These are phyloP conservation scores for Alternaria infectoria DNA, from an alignment of 2,329 filamentous ascomycete genomes.

Conservation along the genomic window DNA sequence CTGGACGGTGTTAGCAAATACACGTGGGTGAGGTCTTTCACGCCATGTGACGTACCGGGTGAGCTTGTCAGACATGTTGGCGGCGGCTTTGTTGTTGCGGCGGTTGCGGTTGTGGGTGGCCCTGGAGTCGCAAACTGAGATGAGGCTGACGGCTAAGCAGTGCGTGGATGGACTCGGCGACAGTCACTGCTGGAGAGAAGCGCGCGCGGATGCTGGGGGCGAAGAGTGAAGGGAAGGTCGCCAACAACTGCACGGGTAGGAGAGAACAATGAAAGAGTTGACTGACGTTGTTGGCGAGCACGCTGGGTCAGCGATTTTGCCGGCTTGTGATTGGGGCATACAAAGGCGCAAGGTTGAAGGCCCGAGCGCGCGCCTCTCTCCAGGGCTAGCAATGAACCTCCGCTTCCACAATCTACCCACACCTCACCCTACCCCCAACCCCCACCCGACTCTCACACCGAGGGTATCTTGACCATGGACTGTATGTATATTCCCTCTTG, in stretches of 20 bases:
- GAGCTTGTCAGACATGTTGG: constrained; percentile 84
- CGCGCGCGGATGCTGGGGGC: constrained; percentile 1
- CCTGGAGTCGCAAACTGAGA: constrained; percentile 13
- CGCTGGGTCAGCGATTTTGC: constrained; percentile 19
- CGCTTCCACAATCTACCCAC: constrained; percentile 35
- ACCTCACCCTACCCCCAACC: constrained; percentile 39
- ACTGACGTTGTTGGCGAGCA: constrained; percentile 29
- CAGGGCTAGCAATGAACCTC: constrained; percentile 22
- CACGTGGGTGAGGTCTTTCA: background rate
- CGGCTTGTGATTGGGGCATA: constrained; percentile 6
- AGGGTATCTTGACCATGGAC: constrained; percentile 64
- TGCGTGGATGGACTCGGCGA: constrained; percentile 17
- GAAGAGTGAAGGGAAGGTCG: background rate
- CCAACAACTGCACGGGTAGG: constrained; percentile 2
- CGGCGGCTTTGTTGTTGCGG: constrained; percentile 20
- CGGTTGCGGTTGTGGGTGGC: constrained; percentile 3
- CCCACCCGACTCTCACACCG: constrained; percentile 30
- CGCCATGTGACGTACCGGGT: constrained; percentile 72
- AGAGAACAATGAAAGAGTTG: constrained; percentile 7
- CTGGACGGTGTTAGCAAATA: constrained; percentile 48
- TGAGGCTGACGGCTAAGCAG: constrained; percentile 25
- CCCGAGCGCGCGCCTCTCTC: background rate
- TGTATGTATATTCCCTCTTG: constrained; percentile 58
- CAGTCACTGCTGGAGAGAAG: background rate
- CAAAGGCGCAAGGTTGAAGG: constrained; percentile 4